Percentiles rank a stretch among this genome's conserved stretches.
phyloP scores from a whole-genome alignment of 768 basidiomycete genomes.

The Leccinum uliginosum region DNA sequence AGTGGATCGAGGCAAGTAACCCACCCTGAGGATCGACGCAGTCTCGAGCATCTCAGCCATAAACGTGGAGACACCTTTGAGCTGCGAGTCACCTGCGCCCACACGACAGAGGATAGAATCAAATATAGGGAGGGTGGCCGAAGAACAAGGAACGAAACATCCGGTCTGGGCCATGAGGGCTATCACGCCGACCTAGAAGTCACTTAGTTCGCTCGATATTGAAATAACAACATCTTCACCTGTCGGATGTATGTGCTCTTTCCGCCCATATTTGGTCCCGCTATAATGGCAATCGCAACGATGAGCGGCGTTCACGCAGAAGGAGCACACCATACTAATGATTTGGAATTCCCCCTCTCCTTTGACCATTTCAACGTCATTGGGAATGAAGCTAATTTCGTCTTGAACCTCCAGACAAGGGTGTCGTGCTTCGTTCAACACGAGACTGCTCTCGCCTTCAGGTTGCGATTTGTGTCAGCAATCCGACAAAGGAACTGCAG shows the following conservation, averaged over 20 bases:
- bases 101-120: conserved; percentile 95
- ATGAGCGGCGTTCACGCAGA: neutral
- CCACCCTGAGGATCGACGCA: conserved; percentile 84
- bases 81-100: conserved; percentile 94
- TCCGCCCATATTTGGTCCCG: conserved; percentile 99
- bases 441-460: conserved; percentile 72
- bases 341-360: conserved; percentile 94
- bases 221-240: conserved; percentile 32
- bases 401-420: conserved; percentile 97
- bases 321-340: conserved; percentile 57
- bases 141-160: conserved; percentile 89
- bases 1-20: conserved; percentile 16
- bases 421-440: conserved; percentile 85
- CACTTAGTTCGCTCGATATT: neutral
- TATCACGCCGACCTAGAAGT: conserved; percentile 79
- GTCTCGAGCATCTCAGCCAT: conserved; percentile 99
- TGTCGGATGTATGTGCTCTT: conserved; percentile 97
- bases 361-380: conserved; percentile 93
- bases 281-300: conserved; percentile 32
- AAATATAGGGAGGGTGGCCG: conserved; percentile 85
- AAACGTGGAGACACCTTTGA: conserved; percentile 97
- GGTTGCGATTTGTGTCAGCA: neutral
- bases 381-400: conserved; percentile 91
- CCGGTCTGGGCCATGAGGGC: conserved; percentile 95
- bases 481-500: neutral